These are phyloP conservation scores for Populus tomentosa DNA, from an alignment of 441 rosid genomes.

Conservation along the genomic window DNA sequence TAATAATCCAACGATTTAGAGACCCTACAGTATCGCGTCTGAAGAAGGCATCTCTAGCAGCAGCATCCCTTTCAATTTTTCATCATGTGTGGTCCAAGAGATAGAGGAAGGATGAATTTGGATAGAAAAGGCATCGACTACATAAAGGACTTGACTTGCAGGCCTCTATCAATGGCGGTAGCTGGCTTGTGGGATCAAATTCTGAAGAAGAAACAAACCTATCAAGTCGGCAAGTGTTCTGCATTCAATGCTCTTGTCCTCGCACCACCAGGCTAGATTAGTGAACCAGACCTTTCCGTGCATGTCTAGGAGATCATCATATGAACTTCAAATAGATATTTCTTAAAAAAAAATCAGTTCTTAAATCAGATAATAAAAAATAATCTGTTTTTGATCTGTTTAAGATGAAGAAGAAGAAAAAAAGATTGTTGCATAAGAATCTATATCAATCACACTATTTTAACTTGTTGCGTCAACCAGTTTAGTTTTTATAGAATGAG, in stretches of 20 bases:
- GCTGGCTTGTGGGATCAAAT: background rate
- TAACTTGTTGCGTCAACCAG: too few relatives aligned
- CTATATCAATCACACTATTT: too few relatives aligned
- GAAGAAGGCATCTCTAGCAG: background rate
- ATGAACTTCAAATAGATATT: too few relatives aligned
- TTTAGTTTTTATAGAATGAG: too few relatives aligned
- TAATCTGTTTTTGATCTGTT: too few relatives aligned
- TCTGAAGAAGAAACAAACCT: background rate
- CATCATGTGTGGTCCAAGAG: background rate
- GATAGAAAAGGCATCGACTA: background rate
- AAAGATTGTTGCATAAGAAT: too few relatives aligned
- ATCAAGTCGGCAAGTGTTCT: background rate
- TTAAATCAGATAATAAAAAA: too few relatives aligned
- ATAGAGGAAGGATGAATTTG: background rate
- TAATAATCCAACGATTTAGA: too few relatives aligned
- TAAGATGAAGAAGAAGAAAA: too few relatives aligned
- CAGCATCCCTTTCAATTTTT: background rate
- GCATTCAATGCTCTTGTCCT: background rate
- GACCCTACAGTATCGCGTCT: too few relatives aligned
- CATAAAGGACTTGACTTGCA: too few relatives aligned
- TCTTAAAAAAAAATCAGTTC: too few relatives aligned
- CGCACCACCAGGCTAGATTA: background rate
- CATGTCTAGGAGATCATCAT: background rate
- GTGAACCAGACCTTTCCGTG: background rate
- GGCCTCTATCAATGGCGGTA: background rate